phyloP scores from a whole-genome alignment of 2,329 filamentous ascomycete species.

The Scedosporium boydii region DNA sequence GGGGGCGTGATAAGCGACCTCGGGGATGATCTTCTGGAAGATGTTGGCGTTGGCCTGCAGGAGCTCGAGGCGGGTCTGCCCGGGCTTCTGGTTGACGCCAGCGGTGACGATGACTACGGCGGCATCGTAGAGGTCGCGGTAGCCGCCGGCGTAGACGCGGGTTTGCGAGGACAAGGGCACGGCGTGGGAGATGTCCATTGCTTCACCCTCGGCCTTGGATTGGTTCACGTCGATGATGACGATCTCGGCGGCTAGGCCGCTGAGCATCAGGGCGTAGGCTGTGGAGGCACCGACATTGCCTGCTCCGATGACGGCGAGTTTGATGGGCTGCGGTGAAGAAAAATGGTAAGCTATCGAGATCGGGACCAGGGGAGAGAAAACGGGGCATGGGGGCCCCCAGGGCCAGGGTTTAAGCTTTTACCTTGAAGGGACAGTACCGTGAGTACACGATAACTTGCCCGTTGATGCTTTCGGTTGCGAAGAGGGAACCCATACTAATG shows the following conservation, averaged over 20 bases:
- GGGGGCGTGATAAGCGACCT: conserved; percentile 17
- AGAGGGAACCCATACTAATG: not conserved
- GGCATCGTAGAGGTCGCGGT: conserved; percentile 18
- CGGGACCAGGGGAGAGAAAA: not conserved
- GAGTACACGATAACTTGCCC: not conserved
- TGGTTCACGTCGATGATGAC: conserved; percentile 21
- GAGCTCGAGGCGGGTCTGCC: conserved; percentile 21
- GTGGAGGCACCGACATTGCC: conserved; percentile 22
- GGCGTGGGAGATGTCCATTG: conserved; percentile 20
- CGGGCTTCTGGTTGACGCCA: conserved; percentile 22
- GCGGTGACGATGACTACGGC: conserved; percentile 22
- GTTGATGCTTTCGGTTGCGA: not conserved
- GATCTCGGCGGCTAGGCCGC: conserved; percentile 19
- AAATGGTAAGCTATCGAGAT: not conserved
- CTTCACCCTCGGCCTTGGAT: conserved; percentile 19
- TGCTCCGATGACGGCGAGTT: conserved; percentile 13
- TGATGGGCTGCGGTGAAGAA: conserved; percentile 13
- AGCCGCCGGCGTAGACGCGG: conserved; percentile 16
- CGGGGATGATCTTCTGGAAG: conserved; percentile 18
- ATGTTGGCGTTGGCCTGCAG: conserved; percentile 20
- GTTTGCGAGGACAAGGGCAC: conserved; percentile 18
- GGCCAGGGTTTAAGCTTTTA: not conserved
- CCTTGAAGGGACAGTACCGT: conserved; percentile 1
- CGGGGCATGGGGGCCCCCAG: not conserved
- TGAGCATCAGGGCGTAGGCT: conserved; percentile 19